These are phyloP conservation scores for Coemansia sp. DNA, from an alignment of 192 early-diverging fungal species.

Conservation along the genomic window DNA sequence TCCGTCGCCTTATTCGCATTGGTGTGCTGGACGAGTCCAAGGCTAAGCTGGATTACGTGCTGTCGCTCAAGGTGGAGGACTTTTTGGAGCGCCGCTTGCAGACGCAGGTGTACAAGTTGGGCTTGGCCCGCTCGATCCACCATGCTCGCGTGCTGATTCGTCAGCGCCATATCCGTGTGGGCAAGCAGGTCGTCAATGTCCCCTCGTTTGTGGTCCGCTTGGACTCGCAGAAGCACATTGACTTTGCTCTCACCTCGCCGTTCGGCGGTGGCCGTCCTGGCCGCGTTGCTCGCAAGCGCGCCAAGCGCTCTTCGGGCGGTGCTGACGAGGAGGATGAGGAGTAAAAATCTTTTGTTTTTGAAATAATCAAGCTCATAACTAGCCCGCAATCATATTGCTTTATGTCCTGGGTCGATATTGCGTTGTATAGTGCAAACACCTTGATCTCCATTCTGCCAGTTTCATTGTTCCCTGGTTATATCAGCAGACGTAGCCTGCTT, in stretches of 20 bases:
- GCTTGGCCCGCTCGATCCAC: constrained; percentile 97
- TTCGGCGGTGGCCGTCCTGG: constrained; percentile 98
- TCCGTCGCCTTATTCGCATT: constrained; percentile 96
- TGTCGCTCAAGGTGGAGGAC: constrained; percentile 96
- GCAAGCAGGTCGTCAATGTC: constrained; percentile 96
- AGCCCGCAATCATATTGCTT: too few species aligned
- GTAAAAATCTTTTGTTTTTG: neutral
- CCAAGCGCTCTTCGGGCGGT: constrained; percentile 63
- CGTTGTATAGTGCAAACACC: too few species aligned
- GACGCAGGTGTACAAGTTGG: constrained; percentile 98
- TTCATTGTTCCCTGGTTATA: too few species aligned
- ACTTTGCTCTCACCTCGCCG: constrained; percentile 82
- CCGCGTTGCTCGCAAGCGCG: constrained; percentile 95
- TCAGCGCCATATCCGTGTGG: constrained; percentile 97
- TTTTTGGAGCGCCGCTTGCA: constrained; percentile 98
- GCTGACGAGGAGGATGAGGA: constrained; percentile 67
- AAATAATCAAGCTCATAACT: neutral
- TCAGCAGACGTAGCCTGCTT: too few species aligned
- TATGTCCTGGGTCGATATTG: too few species aligned
- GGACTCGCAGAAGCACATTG: constrained; percentile 75
- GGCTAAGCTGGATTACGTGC: constrained; percentile 98
- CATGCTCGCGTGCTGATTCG: constrained; percentile 98
- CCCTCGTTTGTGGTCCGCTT: constrained; percentile 95
- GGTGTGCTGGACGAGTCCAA: constrained; percentile 97
- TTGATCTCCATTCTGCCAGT: too few species aligned